Base-by-base conservation (phyloP, 2,329 filamentous ascomycete genomes). In the Fusarium hainanense region DNA sequence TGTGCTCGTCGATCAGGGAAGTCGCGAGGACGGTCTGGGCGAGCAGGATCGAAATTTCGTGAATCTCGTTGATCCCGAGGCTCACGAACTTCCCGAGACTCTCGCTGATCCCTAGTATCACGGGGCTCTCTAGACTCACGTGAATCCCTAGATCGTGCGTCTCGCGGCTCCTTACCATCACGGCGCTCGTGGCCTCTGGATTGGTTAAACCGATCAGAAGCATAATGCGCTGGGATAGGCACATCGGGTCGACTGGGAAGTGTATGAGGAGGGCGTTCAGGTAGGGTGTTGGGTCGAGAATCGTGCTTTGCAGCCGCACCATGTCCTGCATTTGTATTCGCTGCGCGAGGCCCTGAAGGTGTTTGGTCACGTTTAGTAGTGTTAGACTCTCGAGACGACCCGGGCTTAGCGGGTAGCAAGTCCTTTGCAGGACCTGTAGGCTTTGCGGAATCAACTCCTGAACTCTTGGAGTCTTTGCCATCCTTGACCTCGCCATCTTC, bases 401-500 rank as follows among this genome's bases (percentile, higher is more conserved):
- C 60, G 11, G 79, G 79, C 43, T 76, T 79, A 7, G 77, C 72
- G 4, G 80, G 79, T 12, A 81, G 55, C 4, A 72, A 66, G 23
- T 82, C 78, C 82, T 75, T 80, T 4, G 71, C 30, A 12, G 58
- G 63, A 20, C 49, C 46, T 25, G 72, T 40, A 11, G 59, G 13
- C 42, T 66, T 73, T 20, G 66, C 43, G 2, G 58, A 41, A 23
- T 73, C 70, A 14, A 62, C 43, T 13, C 49, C 54, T 28, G 71
- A 71, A 13, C 64, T 65, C 59, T 70, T 75, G 28, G 23, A 32
- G 18, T 78, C 76, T 50, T 76, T 88, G 34, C 82, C 83, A 72
- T 93, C 91, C 67, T 89, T 87, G 25, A 93, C 90, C 76, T 93
- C 91, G 21, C 91, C 91, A 74, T 93, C 91, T 76, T 93, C 91